Evolutionary conservation across 768 basidiomycete species (phyloP).

Genomic region (Hypsizygus marmoreus): DNA sequence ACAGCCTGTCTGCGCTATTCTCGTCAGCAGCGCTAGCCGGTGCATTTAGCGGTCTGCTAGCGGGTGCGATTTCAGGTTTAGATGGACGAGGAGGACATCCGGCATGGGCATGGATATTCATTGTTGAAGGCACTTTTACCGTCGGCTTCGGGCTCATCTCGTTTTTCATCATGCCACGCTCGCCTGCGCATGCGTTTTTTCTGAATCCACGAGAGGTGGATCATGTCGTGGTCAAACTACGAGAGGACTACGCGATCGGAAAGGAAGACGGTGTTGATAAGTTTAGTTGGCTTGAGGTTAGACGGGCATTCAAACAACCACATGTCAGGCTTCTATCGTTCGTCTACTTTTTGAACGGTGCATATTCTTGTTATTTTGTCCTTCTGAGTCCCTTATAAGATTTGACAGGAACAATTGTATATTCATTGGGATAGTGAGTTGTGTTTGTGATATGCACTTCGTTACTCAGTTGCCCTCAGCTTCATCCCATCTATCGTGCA

Average conservation of each 20-base stretch:
- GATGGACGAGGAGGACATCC: slow-evolving; percentile 40
- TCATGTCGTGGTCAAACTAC: slow-evolving; percentile 12
- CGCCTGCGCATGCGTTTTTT: slow-evolving; percentile 12
- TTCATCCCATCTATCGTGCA: slow-evolving; percentile 61
- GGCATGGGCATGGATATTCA: slow-evolving; percentile 53
- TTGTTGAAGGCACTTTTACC: slow-evolving; percentile 49
- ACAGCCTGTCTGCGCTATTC: slow-evolving; percentile 25
- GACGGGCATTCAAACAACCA: slow-evolving; percentile 29
- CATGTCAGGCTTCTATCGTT: slow-evolving; percentile 39
- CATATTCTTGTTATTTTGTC: slow-evolving; percentile 22
- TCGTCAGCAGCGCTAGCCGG: slow-evolving; percentile 36
- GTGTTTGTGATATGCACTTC: not conserved
- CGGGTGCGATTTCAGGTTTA: slow-evolving; percentile 47
- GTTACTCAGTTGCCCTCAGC: too few relatives aligned
- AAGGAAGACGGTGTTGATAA: slow-evolving; percentile 23
- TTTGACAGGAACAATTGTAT: slow-evolving; percentile 17
- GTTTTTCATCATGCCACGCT: slow-evolving; percentile 16
- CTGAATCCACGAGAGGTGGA: slow-evolving; percentile 12
- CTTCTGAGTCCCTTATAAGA: not conserved
- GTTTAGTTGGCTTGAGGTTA: slow-evolving; percentile 43
- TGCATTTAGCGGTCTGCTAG: slow-evolving; percentile 50
- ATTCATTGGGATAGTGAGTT: slow-evolving; percentile 21
- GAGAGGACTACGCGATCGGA: slow-evolving; percentile 15
- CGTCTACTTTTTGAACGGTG: slow-evolving; percentile 37
- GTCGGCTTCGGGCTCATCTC: slow-evolving; percentile 39